These are phyloP conservation scores for Pythium pyrilobum DNA, from an alignment of 352 stramenopile species.

Conservation along the genomic window DNA sequence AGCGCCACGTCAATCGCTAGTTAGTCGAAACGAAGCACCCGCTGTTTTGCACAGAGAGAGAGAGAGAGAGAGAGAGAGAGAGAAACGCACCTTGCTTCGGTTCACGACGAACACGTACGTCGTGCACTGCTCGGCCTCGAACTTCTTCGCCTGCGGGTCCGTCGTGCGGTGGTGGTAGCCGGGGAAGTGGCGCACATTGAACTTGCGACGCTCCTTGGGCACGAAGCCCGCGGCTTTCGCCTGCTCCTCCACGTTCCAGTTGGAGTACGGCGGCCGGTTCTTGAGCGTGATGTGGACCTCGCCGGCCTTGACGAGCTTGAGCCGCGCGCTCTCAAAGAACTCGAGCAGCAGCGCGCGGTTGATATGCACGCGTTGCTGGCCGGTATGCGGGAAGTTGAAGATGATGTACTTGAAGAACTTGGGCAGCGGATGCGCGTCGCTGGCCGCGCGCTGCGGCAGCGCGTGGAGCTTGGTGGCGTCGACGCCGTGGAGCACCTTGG, in stretches of 20 bases:
- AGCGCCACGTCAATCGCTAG: no score
- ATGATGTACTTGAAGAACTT: constrained; percentile 79
- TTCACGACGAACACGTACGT: constrained; percentile 88
- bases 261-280: constrained; percentile 80
- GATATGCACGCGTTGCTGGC: constrained; percentile 83
- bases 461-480: constrained; percentile 76
- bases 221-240: constrained; percentile 65
- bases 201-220: constrained; percentile 68
- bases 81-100: constrained; percentile 46
- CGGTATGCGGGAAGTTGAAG: constrained; percentile 89
- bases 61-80: background rate
- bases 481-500: constrained; percentile 58
- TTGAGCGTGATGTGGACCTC: constrained; percentile 86
- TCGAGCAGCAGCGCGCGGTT: constrained; percentile 75
- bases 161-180: constrained; percentile 88
- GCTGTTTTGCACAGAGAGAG: background rate
- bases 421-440: constrained; percentile 19
- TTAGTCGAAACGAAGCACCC: no score
- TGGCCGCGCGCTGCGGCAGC: constrained; percentile 24
- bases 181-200: constrained; percentile 67
- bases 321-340: constrained; percentile 81
- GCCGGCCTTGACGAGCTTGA: constrained; percentile 45
- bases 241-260: constrained; percentile 85
- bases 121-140: constrained; percentile 75
- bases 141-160: constrained; percentile 77